Evolutionary conservation across 306 rosid species (phyloP).

Genomic region (Erythrophleum fordii): DNA sequence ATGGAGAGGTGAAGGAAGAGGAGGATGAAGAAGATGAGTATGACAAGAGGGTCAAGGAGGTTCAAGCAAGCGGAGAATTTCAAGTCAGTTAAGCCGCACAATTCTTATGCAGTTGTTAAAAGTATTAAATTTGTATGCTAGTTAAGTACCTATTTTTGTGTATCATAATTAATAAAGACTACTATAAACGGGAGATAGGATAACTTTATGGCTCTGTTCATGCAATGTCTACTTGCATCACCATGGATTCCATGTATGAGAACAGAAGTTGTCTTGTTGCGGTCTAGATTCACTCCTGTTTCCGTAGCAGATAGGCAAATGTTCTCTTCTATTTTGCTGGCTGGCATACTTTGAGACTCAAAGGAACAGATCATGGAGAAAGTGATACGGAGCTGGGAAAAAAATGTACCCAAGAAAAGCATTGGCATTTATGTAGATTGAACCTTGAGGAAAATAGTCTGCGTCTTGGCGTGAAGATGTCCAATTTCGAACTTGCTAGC

Average conservation of each 20-base stretch:
- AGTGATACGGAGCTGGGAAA: neutral
- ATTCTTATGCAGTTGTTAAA: conserved; percentile 41
- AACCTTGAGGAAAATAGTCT: conserved; percentile 31
- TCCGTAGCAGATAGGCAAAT: neutral
- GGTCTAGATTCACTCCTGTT: neutral
- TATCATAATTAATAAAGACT: conserved; percentile 47
- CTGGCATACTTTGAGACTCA: neutral
- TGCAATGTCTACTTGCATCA: conserved; percentile 39
- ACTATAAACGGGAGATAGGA: conserved; percentile 35
- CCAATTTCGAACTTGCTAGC: conserved; percentile 19
- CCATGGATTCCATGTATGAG: conserved; percentile 43
- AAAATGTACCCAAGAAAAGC: neutral
- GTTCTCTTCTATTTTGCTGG: neutral
- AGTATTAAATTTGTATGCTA: conserved; percentile 33
- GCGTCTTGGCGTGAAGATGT: conserved; percentile 21
- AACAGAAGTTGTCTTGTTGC: conserved; percentile 25
- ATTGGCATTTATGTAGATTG: neutral
- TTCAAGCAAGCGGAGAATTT: conserved; percentile 81
- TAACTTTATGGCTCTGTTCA: conserved; percentile 32
- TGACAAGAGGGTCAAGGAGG: conserved; percentile 83
- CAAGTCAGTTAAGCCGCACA: conserved; percentile 54
- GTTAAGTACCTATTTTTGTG: conserved; percentile 49
- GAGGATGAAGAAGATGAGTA: conserved; percentile 76
- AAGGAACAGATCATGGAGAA: neutral
- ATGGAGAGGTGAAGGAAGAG: conserved; percentile 42